phyloP scores from a whole-genome alignment of 2,329 filamentous ascomycete species.

The Colletotrichum karsti region DNA sequence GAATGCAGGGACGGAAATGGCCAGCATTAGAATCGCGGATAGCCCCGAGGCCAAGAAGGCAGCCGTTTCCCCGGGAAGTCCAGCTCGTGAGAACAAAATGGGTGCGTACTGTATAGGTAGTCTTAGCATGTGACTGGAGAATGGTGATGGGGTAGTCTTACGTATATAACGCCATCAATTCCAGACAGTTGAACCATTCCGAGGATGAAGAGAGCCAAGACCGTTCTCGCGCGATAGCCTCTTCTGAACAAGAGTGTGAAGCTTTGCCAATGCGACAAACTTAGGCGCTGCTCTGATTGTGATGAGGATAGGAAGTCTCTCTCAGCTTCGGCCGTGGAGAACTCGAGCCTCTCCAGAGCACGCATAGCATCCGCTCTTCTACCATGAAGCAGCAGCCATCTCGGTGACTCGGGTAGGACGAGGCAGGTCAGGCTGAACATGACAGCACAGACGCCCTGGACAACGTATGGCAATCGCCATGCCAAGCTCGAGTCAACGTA shows the following conservation, averaged over 20 bases:
- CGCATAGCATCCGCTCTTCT: slow-evolving; percentile 52
- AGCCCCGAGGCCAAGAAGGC: slow-evolving; percentile 70
- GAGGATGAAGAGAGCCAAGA: slow-evolving; percentile 64
- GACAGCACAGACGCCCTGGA: slow-evolving; percentile 50
- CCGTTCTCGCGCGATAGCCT: slow-evolving; percentile 55
- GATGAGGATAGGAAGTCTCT: slow-evolving; percentile 49
- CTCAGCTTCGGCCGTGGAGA: slow-evolving; percentile 54
- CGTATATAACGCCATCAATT: slow-evolving; percentile 70
- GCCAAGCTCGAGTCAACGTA: slow-evolving; percentile 50
- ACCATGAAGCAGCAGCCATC: slow-evolving; percentile 63
- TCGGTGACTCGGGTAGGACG: slow-evolving; percentile 61
- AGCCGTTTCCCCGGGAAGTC: slow-evolving; percentile 59
- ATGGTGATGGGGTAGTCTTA: slow-evolving; percentile 38
- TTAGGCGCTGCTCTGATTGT: slow-evolving; percentile 35
- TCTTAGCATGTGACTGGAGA: background rate
- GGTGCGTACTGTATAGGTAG: slow-evolving; percentile 61
- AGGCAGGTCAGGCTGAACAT: slow-evolving; percentile 48
- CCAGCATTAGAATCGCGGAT: slow-evolving; percentile 66
- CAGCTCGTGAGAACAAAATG: slow-evolving; percentile 66
- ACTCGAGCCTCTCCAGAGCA: slow-evolving; percentile 50
- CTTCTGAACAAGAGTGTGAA: slow-evolving; percentile 43
- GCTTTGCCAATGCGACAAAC: slow-evolving; percentile 41
- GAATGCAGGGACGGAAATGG: slow-evolving; percentile 64
- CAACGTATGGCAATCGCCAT: slow-evolving; percentile 64
- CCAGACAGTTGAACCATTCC: slow-evolving; percentile 68